Base-by-base conservation (phyloP, 2,329 filamentous ascomycete species). In the Neoscytalidium dimidiatum region DNA sequence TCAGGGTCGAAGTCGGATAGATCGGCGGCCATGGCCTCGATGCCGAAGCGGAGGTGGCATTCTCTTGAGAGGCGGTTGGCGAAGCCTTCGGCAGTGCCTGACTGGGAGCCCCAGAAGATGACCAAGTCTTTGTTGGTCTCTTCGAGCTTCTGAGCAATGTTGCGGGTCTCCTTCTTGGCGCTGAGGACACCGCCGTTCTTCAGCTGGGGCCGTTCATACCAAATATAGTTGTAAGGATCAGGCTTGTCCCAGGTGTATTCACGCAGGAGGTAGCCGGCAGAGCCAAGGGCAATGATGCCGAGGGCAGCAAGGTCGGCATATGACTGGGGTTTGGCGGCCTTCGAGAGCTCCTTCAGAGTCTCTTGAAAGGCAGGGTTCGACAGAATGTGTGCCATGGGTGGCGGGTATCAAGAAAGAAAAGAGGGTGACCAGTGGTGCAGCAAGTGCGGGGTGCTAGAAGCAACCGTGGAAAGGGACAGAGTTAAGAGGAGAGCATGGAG, bases 71-170 rank as follows among this genome's bases (percentile, higher is more conserved):
- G 70, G 4, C 75, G 73, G 57, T 75, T 75, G 7, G 81, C 80
- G 58, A 82, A 76, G 9, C 75, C 73, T 66, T 83, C 80, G 0
- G 80, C 79, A 0, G 80, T 82, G 8, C 81, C 81, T 3, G 80
- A 81, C 66, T 83, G 81, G 1, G 81, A 82, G n/a, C 80, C 80
- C 78, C 79, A 83, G 72, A 83, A 81, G 38, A 83, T 74, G 23
- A 82, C 78, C 43, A 72, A 33, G 44, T 74, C 60, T 68, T 74
- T 66, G 53, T 69, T 21, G 1, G 75, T 73, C 64, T 82, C 77
- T 31, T 76, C 73, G 11, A 83, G 69, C 49, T 78, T 79, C 64
- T 80, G 74, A 0, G 79, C 79, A 65, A 85, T 80, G 66, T 85
- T 79, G 48, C 82, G 77, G 0, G 81, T 83, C 38, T 75, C 74